Percentiles rank a stretch among this genome's conserved stretches.
These are phyloP conservation scores for Colletotrichum kahawae DNA, from an alignment of 2,329 filamentous ascomycete species.

Conservation along the genomic window DNA sequence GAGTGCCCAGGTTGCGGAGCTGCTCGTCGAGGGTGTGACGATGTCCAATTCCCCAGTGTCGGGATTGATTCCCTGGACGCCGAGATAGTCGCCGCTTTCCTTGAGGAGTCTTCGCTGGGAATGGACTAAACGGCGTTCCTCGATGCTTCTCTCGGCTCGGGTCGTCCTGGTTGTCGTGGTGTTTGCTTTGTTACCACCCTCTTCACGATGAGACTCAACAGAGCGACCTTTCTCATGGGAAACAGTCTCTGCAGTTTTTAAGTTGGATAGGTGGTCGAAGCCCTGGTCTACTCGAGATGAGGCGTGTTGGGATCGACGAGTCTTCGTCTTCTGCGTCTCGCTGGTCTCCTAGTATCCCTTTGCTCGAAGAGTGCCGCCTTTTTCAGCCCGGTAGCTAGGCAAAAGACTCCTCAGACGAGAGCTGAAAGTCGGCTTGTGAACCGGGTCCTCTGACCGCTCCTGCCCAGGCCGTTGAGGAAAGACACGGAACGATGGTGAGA, in stretches of 20 bases:
- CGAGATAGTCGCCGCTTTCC: slow-evolving; percentile 62
- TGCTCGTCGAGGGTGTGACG: slow-evolving; percentile 54
- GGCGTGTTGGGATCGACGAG: background rate
- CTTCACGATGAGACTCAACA: background rate
- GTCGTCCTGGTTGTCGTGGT: background rate
- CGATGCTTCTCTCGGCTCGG: background rate
- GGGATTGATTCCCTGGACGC: slow-evolving; percentile 64
- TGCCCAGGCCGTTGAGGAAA: background rate
- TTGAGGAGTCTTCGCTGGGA: slow-evolving; percentile 50
- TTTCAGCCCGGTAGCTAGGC: slow-evolving; percentile 54
- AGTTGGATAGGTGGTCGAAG: slow-evolving; percentile 36
- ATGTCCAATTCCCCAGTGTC: slow-evolving; percentile 58
- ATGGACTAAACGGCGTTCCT: slow-evolving; percentile 27
- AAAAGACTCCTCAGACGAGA: slow-evolving; percentile 50
- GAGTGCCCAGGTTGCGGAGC: slow-evolving; percentile 34
- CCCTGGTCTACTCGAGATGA: slow-evolving; percentile 9
- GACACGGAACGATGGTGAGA: background rate
- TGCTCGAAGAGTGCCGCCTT: slow-evolving; percentile 50
- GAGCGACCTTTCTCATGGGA: background rate
- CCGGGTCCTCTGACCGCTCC: background rate
- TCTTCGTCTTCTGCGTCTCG: slow-evolving; percentile 16
- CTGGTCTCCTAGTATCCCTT: slow-evolving; percentile 32
- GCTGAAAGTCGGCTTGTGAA: slow-evolving; percentile 33
- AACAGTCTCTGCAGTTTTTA: slow-evolving; percentile 39
- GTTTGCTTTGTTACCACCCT: background rate